These are phyloP conservation scores for Eustoma russellianum DNA, from an alignment of 257 asterid genomes.

Conservation along the genomic window DNA sequence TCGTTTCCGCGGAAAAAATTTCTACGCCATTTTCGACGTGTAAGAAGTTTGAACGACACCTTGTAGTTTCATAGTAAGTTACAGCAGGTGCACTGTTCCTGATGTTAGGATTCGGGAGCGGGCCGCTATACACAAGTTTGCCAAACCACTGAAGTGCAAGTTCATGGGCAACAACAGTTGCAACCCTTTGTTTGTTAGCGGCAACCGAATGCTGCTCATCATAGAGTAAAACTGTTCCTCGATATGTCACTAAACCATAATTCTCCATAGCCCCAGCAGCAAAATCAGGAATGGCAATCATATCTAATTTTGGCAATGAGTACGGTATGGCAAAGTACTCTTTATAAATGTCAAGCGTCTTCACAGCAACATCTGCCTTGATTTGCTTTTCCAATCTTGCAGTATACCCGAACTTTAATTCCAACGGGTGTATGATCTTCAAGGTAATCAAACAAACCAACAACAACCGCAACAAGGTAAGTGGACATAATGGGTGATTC, in stretches of 20 bases:
- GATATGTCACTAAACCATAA: constrained; percentile 91
- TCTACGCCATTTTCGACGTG: too few species aligned
- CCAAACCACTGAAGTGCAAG: too few species aligned
- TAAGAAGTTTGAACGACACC: too few species aligned
- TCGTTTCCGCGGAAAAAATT: too few species aligned
- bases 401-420: constrained; percentile 69
- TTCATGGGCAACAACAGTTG: constrained; percentile 63
- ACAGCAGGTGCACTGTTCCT: too few species aligned
- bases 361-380: constrained; percentile 96
- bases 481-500: constrained; percentile 98
- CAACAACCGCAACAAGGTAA: constrained; percentile 92
- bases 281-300: constrained; percentile 97
- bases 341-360: constrained; percentile 77
- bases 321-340: constrained; percentile 92
- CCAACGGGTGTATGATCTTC: constrained; percentile 93
- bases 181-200: constrained; percentile 95
- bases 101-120: too few species aligned
- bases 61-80: too few species aligned
- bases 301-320: constrained; percentile 88
- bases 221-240: constrained; percentile 85
- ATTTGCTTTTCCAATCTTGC: constrained; percentile 73
- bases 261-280: constrained; percentile 99
- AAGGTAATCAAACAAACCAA: constrained; percentile 86
- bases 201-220: constrained; percentile 98
- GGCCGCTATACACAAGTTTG: too few species aligned